phyloP scores from a whole-genome alignment of 805 yeast genomes.

The Pichia pseudocactophila region DNA sequence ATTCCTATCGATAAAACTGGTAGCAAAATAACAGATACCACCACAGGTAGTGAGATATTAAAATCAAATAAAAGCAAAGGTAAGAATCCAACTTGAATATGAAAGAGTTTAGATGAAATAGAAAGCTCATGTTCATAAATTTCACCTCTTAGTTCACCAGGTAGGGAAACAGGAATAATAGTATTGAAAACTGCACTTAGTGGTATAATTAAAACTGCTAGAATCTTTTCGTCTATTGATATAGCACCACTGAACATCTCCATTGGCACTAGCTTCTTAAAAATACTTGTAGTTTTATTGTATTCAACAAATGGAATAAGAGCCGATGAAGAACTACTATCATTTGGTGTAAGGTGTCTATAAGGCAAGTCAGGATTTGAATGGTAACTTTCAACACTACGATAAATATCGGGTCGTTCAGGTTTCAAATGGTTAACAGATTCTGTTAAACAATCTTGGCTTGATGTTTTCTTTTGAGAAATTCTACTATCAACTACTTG shows the following conservation, averaged over 20 bases:
- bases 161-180: constrained; percentile 23
- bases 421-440: too few relatives aligned
- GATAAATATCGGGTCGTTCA: too few relatives aligned
- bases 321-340: neutral
- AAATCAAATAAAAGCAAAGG: constrained; percentile 10
- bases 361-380: too few relatives aligned
- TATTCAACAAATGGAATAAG: constrained; percentile 8
- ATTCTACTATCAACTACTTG: too few relatives aligned
- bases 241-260: constrained; percentile 6
- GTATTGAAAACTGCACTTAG: constrained; percentile 18
- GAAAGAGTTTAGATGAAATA: constrained; percentile 20
- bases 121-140: constrained; percentile 16
- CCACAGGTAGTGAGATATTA: neutral
- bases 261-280: constrained; percentile 10
- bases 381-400: too few relatives aligned
- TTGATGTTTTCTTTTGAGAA: too few relatives aligned
- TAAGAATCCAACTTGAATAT: constrained; percentile 20
- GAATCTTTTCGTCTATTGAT: constrained; percentile 18
- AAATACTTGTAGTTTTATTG: constrained; percentile 4
- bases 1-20: neutral
- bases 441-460: too few relatives aligned
- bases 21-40: neutral
- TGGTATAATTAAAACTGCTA: constrained; percentile 21
- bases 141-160: constrained; percentile 8
- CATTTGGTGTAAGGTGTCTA: neutral